A percentile compares a stretch with the other conserved stretches of the same genome.
These are phyloP conservation scores for Parastagonospora avenae DNA, from an alignment of 2,329 filamentous ascomycete genomes.

Conservation along the genomic window DNA sequence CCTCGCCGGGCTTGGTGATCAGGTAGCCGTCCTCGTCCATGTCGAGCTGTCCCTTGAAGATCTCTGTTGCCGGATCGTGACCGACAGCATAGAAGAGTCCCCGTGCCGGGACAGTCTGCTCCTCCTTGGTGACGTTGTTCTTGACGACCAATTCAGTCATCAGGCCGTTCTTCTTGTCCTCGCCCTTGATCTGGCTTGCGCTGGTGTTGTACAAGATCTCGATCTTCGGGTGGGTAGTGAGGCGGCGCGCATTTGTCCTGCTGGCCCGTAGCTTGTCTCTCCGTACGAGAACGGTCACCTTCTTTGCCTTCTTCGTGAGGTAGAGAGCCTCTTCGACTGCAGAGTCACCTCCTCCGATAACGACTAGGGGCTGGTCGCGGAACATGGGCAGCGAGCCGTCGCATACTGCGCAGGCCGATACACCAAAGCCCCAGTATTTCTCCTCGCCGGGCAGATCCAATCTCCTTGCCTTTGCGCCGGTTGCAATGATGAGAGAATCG, in stretches of 20 bases:
- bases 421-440: conserved; percentile 95
- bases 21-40: conserved; percentile 92
- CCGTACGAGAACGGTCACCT: conserved; percentile 92
- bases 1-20: conserved; percentile 84
- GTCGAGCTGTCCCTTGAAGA: conserved; percentile 89
- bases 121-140: conserved; percentile 74
- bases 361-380: conserved; percentile 91
- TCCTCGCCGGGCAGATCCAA: conserved; percentile 86
- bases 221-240: conserved; percentile 84
- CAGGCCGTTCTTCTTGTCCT: conserved; percentile 72
- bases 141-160: conserved; percentile 89
- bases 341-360: conserved; percentile 95
- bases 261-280: conserved; percentile 84
- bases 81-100: conserved; percentile 97
- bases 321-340: conserved; percentile 98
- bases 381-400: conserved; percentile 97
- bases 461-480: conserved; percentile 87
- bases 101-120: conserved; percentile 85
- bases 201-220: conserved; percentile 86
- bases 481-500: conserved; percentile 91
- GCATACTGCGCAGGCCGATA: conserved; percentile 95
- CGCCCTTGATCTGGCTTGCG: conserved; percentile 82
- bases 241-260: conserved; percentile 87
- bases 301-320: conserved; percentile 94
- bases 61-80: conserved; percentile 88